Base-by-base conservation (phyloP, 148 eudicot genomes). In the Silene conica region DNA sequence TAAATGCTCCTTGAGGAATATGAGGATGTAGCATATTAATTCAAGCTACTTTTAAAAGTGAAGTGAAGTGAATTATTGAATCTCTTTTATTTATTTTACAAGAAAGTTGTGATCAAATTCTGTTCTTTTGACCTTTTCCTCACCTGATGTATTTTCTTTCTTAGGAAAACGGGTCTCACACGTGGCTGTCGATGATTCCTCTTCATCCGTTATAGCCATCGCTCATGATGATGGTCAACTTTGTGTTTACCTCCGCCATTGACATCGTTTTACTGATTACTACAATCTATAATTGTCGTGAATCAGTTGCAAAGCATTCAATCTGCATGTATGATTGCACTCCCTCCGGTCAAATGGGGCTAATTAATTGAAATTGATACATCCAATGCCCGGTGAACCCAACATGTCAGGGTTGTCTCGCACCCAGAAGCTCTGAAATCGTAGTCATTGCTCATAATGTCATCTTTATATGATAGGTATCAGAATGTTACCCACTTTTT, bases 121-220 rank as follows among this genome's bases (percentile, higher is more conserved):
- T 61, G 50, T 69, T 45, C n/a, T 59, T 22, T 43, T 55, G 57
- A 61, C 57, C 21, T 74, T 21, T 18, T 11, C 48, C 57, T 68
- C 22, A 18, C 21, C 57, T 18, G 41, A 63, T 61, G n/a, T 69
- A 28, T 18, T 18, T 68, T 54, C 43, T 69, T 21, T 25, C 14
- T 58, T 87, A 93, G 98, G 89, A 71, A 65, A 77, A 74, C 75
- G 74, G 10, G 83, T 88, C 58, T 87, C 92, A n/a, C 88, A 82
- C 74, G 82, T 93, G n/a, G 83, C 89, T 22, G 82, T 83, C 15
- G 88, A 82, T 85, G 83, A 81, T 68, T 83, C 92, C 72, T 71
- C 72, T 19, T 81, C 83, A 5, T 82, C 88, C 63, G 76, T 79
- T 63, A 66, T 91, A 21, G 97, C 97, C 16, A 72, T 93, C 73